Evolutionary conservation across 2,329 filamentous ascomycete genomes (phyloP), one percentile per base, ranked within the genome.

Genomic region (Didymella lethalis): DNA sequence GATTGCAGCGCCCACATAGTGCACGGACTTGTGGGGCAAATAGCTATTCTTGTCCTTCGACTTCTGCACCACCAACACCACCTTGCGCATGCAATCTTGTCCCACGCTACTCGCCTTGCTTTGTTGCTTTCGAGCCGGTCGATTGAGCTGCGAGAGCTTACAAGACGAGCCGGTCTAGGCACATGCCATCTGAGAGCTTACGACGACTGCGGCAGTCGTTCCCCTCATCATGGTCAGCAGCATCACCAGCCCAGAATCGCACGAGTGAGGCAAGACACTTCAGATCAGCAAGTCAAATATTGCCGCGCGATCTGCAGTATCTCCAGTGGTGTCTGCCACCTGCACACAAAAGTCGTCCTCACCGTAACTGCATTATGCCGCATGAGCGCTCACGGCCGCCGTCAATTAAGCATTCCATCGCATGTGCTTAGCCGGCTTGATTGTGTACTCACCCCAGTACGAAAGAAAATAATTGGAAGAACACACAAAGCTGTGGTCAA

Each of bases 1-100:
- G 26, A 34, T 34, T 18, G 50, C 54, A 54, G 56, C 56, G 56
- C 56, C 50, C 20, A 28, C 28, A 3, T 23, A 1, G 47, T 46
- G 54, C 54, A 57, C 48, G 32, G 54, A 36, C 28, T 12, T 59
- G 41, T 36, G 56, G 56, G 41, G 50, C 56, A 40, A n/a, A 4
- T 18, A 18, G 20, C 56, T 59, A 59, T 59, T 59, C 46, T 54
- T 56, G 41, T 51, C 34, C 23, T 5, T 36, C 43, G 10, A 51
- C 51, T 26, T 43, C 43, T 43, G 31, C 40, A 4, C 31, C 56
- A 25, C 7, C 25, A 54, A 47, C 45, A 59, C 46, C 56, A 52
- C 52, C 52, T 56, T 60, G 48, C 46, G 57, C 57, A 38, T 38
- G 50, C 50, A 54, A 54, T 54, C 34, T 51, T 23, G 56, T 54